Evolutionary conservation across 176 grass and related monocot genomes (phyloP).

Genomic region (Rhynchospora tenuis): DNA sequence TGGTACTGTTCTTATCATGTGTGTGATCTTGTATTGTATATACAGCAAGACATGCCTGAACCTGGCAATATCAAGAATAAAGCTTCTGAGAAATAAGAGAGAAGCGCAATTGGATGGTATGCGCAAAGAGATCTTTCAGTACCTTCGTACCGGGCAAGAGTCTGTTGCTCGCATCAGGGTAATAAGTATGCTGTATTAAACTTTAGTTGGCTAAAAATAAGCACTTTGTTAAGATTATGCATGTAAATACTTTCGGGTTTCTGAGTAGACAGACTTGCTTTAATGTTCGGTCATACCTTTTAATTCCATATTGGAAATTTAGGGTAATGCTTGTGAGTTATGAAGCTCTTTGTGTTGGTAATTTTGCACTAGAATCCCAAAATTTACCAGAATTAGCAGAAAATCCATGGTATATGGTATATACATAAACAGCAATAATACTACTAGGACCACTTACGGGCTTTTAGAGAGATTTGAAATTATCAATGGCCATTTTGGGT

Average conservation of each 20-base stretch:
- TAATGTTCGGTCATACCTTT: not conserved
- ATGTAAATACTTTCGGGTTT: too few species aligned
- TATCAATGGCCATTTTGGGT: not conserved
- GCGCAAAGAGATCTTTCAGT: constrained; percentile 91
- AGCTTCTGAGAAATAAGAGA: constrained; percentile 96
- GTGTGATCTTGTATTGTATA: not conserved
- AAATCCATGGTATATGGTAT: not conserved
- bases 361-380: not conserved
- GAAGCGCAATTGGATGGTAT: constrained; percentile 77
- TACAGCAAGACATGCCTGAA: constrained; percentile 97
- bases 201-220: not conserved
- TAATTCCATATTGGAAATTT: not conserved
- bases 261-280: not conserved
- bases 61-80: constrained; percentile 92
- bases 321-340: not conserved
- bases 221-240: not conserved
- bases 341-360: not conserved
- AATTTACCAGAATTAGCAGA: not conserved
- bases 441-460: not conserved
- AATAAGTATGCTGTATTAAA: constrained; percentile 36
- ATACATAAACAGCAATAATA: not conserved
- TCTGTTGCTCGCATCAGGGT: constrained; percentile 85
- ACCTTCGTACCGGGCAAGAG: constrained; percentile 88
- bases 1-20: not conserved
- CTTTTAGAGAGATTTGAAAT: not conserved